Evolutionary conservation across 148 eudicot species (phyloP), one percentile per base, ranked within the genome.

Genomic region (Nepenthes mirabilis): DNA sequence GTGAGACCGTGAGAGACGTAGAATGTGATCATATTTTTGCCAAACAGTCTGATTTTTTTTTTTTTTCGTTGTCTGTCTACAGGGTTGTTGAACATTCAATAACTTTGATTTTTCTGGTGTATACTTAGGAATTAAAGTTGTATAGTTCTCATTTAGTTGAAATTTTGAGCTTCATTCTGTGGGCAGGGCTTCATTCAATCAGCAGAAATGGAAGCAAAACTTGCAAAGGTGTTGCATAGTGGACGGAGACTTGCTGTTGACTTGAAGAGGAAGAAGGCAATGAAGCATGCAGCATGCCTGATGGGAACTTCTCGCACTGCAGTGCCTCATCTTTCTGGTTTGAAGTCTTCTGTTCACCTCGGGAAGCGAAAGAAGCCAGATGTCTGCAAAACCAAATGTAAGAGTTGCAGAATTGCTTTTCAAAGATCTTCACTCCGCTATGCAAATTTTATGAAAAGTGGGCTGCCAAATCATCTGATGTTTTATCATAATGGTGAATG

Each of bases 191-290:
- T 74, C 83, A 72, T 77, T 68, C 68, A 53, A 65, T 70, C 43
- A 70, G 64, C 64, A 66, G 47, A 62, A 64, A 91, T 91, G 97
- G 87, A 88, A 66, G 66, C 78, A 50, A 70, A 76, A 66, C 72
- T 59, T 81, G 86, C 64, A 71, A 83, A 85, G 93, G 91, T 65
- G 61, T 87, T 72, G 90, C 90, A 66, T 85, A 83, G 68, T 70
- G 58, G 77, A 33, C 73, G 77, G 32, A 58, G 68, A 33, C 1
- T 55, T 52, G 73, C 70, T 43, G 73, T 78, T 74, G 79, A 76
- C 68, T 70, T 77, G 69, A 91, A 80, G 82, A 82, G 84, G 70
- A 83, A 69, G 68, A 80, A 67, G 72, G 59, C 79, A 64, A 71
- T 71, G 12, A 65, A 51, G 36, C 14, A 55, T 34, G 58, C 58